A percentile compares a stretch with the other conserved stretches of the same genome.
Conservation (phyloP, 805 yeast species). For the Metahyphopichia silvanorum region DNA sequence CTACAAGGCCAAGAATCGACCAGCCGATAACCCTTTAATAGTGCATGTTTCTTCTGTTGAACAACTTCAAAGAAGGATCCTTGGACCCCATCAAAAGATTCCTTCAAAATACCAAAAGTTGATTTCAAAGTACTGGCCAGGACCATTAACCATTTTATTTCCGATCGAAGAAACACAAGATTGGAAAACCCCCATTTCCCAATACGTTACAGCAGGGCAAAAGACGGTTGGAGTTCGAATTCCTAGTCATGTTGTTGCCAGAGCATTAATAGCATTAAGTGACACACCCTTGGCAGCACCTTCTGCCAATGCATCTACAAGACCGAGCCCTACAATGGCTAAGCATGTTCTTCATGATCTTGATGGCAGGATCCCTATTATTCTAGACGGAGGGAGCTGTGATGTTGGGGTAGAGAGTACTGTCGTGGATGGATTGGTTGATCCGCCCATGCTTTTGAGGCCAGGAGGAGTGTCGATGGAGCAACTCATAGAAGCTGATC, state of each 20-base stretch:
- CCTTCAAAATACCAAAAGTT: slow-evolving; percentile 69
- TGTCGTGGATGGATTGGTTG: slow-evolving; percentile 83
- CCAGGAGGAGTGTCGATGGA: slow-evolving; percentile 94
- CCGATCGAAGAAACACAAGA: slow-evolving; percentile 44
- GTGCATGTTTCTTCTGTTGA: slow-evolving; percentile 79
- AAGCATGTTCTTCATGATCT: slow-evolving; percentile 81
- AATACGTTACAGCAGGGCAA: slow-evolving; percentile 80
- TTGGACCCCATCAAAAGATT: slow-evolving; percentile 46
- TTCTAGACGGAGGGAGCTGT: slow-evolving; percentile 89
- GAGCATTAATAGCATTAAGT: slow-evolving; percentile 81
- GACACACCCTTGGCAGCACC: slow-evolving; percentile 96
- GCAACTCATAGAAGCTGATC: slow-evolving; percentile 64
- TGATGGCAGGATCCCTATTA: slow-evolving; percentile 73
- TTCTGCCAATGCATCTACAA: slow-evolving; percentile 92
- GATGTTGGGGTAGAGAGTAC: slow-evolving; percentile 91
- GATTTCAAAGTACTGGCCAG: slow-evolving; percentile 85
- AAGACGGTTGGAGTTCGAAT: slow-evolving; percentile 88
- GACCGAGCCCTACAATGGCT: slow-evolving; percentile 92
- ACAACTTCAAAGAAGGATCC: slow-evolving; percentile 63
- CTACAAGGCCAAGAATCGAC: slow-evolving; percentile 87
- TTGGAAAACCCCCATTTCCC: slow-evolving; percentile 52
- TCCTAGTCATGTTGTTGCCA: slow-evolving; percentile 83
- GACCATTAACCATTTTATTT: slow-evolving; percentile 84
- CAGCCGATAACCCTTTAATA: slow-evolving; percentile 92
- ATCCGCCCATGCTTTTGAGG: slow-evolving; percentile 83